Percentiles rank a stretch among this genome's conserved stretches.
Conservation (phyloP, 768 basidiomycete species). For the Boletus bicolor region DNA sequence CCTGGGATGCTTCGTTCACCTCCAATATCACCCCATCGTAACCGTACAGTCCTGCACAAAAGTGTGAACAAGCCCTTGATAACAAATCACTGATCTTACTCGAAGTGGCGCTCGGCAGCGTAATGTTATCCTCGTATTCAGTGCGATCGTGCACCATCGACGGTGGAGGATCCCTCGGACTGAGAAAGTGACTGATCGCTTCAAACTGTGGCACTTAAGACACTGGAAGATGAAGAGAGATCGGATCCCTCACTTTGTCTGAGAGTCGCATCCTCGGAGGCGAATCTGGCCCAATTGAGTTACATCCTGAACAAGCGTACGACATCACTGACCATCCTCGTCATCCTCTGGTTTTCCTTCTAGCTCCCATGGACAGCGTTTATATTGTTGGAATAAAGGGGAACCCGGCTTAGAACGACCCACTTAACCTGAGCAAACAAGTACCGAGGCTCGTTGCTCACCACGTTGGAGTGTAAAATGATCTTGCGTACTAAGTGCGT, state of each 20-base stretch:
- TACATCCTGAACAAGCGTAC: not conserved
- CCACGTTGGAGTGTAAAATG: slow-evolving; percentile 83
- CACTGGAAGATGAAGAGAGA: not conserved
- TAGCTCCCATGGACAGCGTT: slow-evolving; percentile 89
- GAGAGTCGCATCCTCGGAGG: slow-evolving; percentile 72
- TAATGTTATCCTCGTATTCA: slow-evolving; percentile 69
- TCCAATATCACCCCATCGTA: slow-evolving; percentile 83
- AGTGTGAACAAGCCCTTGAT: not conserved
- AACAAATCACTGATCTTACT: slow-evolving; percentile 42
- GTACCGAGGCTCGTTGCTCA: slow-evolving; percentile 35
- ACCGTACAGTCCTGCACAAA: slow-evolving; percentile 47
- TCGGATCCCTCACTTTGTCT: slow-evolving; percentile 50
- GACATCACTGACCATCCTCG: slow-evolving; percentile 60
- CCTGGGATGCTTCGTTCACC: slow-evolving; percentile 73
- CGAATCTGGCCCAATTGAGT: slow-evolving; percentile 46
- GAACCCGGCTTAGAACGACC: slow-evolving; percentile 65
- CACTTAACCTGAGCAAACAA: not conserved
- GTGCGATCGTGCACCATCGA: slow-evolving; percentile 81
- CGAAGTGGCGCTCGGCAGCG: slow-evolving; percentile 63
- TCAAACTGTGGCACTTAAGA: slow-evolving; percentile 54
- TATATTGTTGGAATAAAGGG: slow-evolving; percentile 85
- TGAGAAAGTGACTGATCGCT: slow-evolving; percentile 73
- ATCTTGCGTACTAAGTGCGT: slow-evolving; percentile 81
- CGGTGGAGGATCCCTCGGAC: slow-evolving; percentile 68
- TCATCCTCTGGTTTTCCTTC: slow-evolving; percentile 78